Evolutionary conservation across 2,329 filamentous ascomycete species (phyloP).

Genomic region (Ophiostoma tasmaniense): DNA sequence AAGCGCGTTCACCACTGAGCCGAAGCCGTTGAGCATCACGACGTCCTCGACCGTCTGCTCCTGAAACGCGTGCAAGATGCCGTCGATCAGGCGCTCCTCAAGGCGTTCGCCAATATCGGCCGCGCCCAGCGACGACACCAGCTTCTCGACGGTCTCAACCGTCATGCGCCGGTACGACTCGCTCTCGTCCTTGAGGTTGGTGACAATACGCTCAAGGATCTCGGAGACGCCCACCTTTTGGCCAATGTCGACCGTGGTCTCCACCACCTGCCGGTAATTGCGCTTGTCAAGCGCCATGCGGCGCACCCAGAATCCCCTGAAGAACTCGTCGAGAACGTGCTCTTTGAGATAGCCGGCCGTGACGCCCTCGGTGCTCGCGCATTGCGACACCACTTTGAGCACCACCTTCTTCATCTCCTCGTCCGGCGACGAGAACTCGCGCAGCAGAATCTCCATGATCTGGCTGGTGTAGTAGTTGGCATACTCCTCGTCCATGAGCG

Average conservation of each 20-base stretch:
- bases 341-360: conserved; percentile 93
- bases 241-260: conserved; percentile 92
- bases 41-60: conserved; percentile 96
- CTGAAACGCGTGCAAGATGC: conserved; percentile 92
- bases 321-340: conserved; percentile 89
- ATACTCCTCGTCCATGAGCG: conserved; percentile 98
- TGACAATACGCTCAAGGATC: conserved; percentile 86
- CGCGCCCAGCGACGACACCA: conserved; percentile 84
- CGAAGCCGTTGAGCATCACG: conserved; percentile 94
- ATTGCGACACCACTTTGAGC: conserved; percentile 92
- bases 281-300: conserved; percentile 95
- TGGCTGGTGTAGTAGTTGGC: conserved; percentile 98
- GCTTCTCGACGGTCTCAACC: conserved; percentile 93
- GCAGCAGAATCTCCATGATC: conserved; percentile 95
- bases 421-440: conserved; percentile 93
- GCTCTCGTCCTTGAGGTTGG: conserved; percentile 95
- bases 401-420: conserved; percentile 99
- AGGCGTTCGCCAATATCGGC: conserved; percentile 88
- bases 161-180: conserved; percentile 99
- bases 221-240: conserved; percentile 97
- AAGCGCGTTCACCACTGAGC: conserved; percentile 91
- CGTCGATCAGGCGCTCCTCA: conserved; percentile 89
- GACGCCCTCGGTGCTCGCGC: conserved; percentile 87
- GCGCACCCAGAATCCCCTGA: conserved; percentile 97
- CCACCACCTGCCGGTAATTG: conserved; percentile 95